Conservation (phyloP, 495 filamentous ascomycete genomes). For the Aspergillus ostianus region DNA sequence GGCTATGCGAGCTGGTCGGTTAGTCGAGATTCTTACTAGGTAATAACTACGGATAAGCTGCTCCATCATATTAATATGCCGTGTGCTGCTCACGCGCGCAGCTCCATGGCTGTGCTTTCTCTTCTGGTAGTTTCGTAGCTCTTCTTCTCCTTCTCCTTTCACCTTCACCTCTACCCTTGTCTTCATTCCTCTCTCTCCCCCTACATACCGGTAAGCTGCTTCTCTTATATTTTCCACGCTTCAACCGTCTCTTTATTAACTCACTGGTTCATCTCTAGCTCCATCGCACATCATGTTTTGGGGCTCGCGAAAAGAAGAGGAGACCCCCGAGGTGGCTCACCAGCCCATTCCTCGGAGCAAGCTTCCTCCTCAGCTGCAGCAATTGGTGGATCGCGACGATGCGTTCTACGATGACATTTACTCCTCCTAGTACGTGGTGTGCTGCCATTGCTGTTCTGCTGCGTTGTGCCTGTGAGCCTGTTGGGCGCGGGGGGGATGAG, state of each 20-base stretch:
- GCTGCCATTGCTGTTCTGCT: background rate
- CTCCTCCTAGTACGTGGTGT: slow-evolving; percentile 69
- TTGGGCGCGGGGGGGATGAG: slow-evolving; percentile 6
- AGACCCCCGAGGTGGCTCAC: slow-evolving; percentile 37
- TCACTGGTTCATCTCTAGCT: background rate
- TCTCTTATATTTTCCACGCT: background rate
- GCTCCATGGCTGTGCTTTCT: background rate
- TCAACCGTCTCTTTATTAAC: slow-evolving; percentile 1
- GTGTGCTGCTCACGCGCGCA: slow-evolving; percentile 1
- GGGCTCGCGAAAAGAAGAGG: slow-evolving; percentile 30
- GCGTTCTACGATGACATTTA: slow-evolving; percentile 75
- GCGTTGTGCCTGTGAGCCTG: background rate
- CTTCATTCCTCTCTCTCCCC: slow-evolving; percentile 1
- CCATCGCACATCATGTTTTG: slow-evolving; percentile 33
- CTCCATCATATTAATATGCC: background rate
- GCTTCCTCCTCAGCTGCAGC: slow-evolving; percentile 69
- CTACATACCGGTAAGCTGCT: slow-evolving; percentile 1
- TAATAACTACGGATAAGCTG: background rate
- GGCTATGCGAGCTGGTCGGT: slow-evolving; percentile 4
- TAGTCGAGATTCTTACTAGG: background rate
- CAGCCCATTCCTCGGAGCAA: slow-evolving; percentile 57
- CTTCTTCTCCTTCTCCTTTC: slow-evolving; percentile 8
- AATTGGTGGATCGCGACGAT: slow-evolving; percentile 73
- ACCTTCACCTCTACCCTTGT: background rate
- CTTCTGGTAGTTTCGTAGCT: slow-evolving; percentile 6